These are phyloP conservation scores for Leucocoprinus birnbaumii DNA, from an alignment of 768 basidiomycete species.

Conservation along the genomic window DNA sequence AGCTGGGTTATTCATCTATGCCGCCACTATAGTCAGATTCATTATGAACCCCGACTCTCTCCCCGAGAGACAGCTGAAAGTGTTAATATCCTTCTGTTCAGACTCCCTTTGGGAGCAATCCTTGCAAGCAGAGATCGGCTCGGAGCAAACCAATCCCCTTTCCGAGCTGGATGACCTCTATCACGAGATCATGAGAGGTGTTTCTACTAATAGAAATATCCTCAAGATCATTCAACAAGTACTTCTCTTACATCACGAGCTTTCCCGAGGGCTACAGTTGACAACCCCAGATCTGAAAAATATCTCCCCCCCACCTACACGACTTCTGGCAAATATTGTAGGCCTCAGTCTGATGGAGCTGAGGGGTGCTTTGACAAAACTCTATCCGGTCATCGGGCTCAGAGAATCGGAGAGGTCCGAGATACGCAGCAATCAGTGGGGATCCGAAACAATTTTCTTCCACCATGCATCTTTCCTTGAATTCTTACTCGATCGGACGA, in stretches of 20 bases:
- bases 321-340: too few relatives aligned
- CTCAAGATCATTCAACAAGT: not conserved
- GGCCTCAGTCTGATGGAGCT: not conserved
- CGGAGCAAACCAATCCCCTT: too few relatives aligned
- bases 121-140: too few relatives aligned
- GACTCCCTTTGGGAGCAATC: not conserved
- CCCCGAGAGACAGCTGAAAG: not conserved
- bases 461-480: conserved; percentile 5
- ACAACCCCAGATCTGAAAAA: too few relatives aligned
- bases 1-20: conserved; percentile 7
- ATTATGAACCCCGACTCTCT: not conserved
- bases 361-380: not conserved
- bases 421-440: not conserved
- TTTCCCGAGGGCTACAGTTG: too few relatives aligned
- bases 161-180: not conserved
- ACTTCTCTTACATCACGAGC: not conserved
- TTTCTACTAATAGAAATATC: not conserved
- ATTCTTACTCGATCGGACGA: not conserved
- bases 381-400: not conserved
- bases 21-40: conserved; percentile 7
- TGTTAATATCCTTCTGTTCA: not conserved
- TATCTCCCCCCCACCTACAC: too few relatives aligned
- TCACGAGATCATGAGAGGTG: not conserved
- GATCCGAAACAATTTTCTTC: not conserved
- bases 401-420: not conserved